Base-by-base conservation (phyloP, 108 stramenopile species). In the Cyclotella sp. region DNA sequence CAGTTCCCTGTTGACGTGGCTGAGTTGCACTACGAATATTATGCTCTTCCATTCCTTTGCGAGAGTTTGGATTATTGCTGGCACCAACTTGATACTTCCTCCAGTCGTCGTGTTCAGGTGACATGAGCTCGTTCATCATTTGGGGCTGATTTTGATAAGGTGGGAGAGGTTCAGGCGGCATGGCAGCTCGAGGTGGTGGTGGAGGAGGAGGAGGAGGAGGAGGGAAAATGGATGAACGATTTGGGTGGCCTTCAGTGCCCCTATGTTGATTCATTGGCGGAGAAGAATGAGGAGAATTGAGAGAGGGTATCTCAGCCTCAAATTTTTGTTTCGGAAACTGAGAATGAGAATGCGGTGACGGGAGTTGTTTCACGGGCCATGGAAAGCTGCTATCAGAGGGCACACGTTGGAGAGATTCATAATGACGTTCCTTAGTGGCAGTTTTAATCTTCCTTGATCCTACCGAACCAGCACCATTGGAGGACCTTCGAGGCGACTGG, bases 81-180 rank as follows among this genome's bases (percentile, higher is more conserved):
- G 39, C 60, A 27, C 55, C 55, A 58, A 58, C 24, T 58, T 62
- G 63, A 46, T 64, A 64, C n/a, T 45, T 64, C 30, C 63, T 64
- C 63, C 63, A 64, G 0, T 43, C 41, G 13, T 64, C 63, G 21
- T 64, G 44, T 9, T 43, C 43, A 34, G 60, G 8, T 44, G 42
- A 16, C 44, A 7, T 1, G 29, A 3, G 41, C 44, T 64, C 43
- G 3, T 22, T 19, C 30, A 1, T 14, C 60, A 3, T 30, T 0
- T 22, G 44, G 22, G 63, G 44, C 9, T 64, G 13, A 26, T 64
- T 1, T 39, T 41, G 60, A 15, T 62, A 30, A 1, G 14, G 60
- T 0, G 42, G 43, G 0, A 43, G 21, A 26, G 28, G 42, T 45
- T 44, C 63, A 34, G 41, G 21, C 1, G 63, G 6, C 34, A 13